Percentiles rank a stretch among this genome's conserved stretches.
phyloP scores from a whole-genome alignment of 1,139 yeast species.

The Saccharomycopsis crataegensis region DNA sequence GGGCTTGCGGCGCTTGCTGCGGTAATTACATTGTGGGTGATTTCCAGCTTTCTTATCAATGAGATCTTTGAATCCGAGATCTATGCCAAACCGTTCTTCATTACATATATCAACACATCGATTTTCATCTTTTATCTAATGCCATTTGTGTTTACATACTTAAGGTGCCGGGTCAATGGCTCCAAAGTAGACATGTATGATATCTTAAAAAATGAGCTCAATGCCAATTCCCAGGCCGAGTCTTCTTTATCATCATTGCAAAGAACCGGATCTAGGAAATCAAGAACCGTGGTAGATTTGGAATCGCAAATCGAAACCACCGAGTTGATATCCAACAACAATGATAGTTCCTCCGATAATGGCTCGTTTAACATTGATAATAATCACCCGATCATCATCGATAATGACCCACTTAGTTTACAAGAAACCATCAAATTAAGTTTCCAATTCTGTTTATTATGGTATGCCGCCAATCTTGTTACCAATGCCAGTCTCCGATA shows the following conservation, averaged over 20 bases:
- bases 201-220: too few species aligned
- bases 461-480: constrained; percentile 86
- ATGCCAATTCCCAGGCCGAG: background rate
- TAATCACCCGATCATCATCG: background rate
- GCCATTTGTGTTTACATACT: constrained; percentile 42
- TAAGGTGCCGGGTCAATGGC: background rate
- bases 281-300: constrained; percentile 4
- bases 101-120: constrained; percentile 86
- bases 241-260: background rate
- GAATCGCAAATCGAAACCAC: constrained; percentile 15
- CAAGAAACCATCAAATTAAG: constrained; percentile 54
- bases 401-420: constrained; percentile 24
- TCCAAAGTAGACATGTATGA: too few species aligned
- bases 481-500: constrained; percentile 82
- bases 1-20: constrained; percentile 67
- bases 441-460: constrained; percentile 71
- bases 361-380: background rate
- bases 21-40: constrained; percentile 83
- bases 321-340: constrained; percentile 7
- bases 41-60: constrained; percentile 74
- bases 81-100: constrained; percentile 87
- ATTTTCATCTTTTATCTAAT: constrained; percentile 71
- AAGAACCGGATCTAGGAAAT: background rate
- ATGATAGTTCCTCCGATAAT: constrained; percentile 9
- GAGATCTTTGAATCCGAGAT: constrained; percentile 56